Evolutionary conservation across 169 alveolate species (phyloP).

Genomic region (Cryptosporidium ubiquitum): DNA sequence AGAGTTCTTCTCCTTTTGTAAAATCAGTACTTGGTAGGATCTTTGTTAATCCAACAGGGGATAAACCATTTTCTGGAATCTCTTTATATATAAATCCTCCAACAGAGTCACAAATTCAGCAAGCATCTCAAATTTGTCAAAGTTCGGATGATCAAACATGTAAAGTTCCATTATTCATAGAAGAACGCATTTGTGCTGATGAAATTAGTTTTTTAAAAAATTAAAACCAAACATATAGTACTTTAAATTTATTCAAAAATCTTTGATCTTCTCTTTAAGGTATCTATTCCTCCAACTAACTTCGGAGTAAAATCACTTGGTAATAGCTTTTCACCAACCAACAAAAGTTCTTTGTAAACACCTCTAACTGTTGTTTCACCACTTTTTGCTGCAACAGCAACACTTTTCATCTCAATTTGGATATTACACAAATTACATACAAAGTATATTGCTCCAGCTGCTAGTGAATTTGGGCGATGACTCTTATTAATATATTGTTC

Average conservation of each 20-base stretch:
- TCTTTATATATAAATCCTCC: constrained; percentile 42
- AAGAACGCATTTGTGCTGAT: constrained; percentile 55
- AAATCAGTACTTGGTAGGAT: constrained; percentile 59
- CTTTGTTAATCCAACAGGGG: constrained; percentile 42
- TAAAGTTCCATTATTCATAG: constrained; percentile 23
- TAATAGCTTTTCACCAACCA: constrained; percentile 44
- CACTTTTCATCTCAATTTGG: constrained; percentile 60
- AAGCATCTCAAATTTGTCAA: background rate
- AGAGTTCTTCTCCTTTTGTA: constrained; percentile 7
- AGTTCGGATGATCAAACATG: background rate
- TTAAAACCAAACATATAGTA: background rate
- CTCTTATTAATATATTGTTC: constrained; percentile 81
- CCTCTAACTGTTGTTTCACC: constrained; percentile 74
- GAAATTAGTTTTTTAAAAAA: background rate
- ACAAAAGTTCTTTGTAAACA: constrained; percentile 43
- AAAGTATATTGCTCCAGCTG: constrained; percentile 85
- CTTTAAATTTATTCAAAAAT: constrained; percentile 22
- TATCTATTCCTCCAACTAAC: constrained; percentile 55
- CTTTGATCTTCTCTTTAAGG: constrained; percentile 58
- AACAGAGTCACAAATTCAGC: constrained; percentile 14
- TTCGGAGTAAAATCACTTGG: constrained; percentile 67
- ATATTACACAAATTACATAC: constrained; percentile 63
- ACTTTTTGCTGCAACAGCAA: constrained; percentile 74
- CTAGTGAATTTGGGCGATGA: constrained; percentile 85
- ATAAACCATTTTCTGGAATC: constrained; percentile 18